Conservation (phyloP, 768 basidiomycete species). For the Boletus insuetus region DNA sequence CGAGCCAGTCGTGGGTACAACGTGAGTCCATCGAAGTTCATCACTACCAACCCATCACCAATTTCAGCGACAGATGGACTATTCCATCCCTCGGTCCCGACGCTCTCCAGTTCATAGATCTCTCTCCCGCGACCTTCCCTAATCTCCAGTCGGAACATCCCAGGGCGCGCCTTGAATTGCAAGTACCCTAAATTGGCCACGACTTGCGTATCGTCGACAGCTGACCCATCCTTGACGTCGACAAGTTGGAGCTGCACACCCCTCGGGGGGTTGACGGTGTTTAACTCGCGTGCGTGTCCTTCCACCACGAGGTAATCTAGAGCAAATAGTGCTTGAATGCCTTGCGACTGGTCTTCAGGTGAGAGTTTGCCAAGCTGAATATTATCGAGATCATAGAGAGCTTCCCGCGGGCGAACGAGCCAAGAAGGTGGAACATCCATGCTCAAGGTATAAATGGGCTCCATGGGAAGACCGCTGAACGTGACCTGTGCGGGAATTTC, state of each 20-base stretch:
- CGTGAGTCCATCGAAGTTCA: constrained; percentile 88
- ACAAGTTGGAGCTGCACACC: constrained; percentile 89
- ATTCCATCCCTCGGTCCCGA: constrained; percentile 87
- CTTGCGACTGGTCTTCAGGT: constrained; percentile 45
- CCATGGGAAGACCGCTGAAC: constrained; percentile 73
- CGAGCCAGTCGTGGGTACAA: constrained; percentile 78
- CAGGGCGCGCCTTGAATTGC: constrained; percentile 92
- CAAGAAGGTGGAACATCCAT: constrained; percentile 91
- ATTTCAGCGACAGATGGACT: constrained; percentile 66
- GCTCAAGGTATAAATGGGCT: constrained; percentile 91
- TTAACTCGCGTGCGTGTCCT: constrained; percentile 84
- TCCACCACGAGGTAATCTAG: constrained; percentile 92
- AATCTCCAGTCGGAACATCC: constrained; percentile 80
- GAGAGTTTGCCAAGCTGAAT: constrained; percentile 75
- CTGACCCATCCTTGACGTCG: constrained; percentile 36
- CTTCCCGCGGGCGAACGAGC: constrained; percentile 88
- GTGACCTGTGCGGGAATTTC: constrained; percentile 56
- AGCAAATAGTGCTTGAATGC: constrained; percentile 77
- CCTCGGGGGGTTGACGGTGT: constrained; percentile 68
- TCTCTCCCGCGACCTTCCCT: constrained; percentile 78
- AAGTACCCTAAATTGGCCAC: constrained; percentile 95
- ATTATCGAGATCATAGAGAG: constrained; percentile 93
- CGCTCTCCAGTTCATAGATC: constrained; percentile 80
- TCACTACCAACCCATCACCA: constrained; percentile 76
- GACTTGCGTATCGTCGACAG: constrained; percentile 83